Evolutionary conservation across 805 yeast genomes (phyloP).

Genomic region (Dipodascopsis uninucleata): DNA sequence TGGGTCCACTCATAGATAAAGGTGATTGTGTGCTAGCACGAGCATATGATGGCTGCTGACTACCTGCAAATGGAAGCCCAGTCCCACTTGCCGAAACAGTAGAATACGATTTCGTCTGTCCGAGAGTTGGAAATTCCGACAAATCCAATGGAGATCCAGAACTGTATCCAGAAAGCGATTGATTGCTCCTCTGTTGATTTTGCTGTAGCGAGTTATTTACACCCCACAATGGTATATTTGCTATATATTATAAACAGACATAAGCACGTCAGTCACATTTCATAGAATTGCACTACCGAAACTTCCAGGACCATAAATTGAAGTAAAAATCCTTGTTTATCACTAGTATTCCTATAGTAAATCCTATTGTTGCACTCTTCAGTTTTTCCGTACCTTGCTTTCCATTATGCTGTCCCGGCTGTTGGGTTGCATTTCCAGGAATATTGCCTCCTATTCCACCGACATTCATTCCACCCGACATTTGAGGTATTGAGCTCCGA

Average conservation of each 20-base stretch:
- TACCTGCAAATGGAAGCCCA: background rate
- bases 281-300: slow-evolving; percentile 8
- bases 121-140: slow-evolving; percentile 21
- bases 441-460: background rate
- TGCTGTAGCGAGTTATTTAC: slow-evolving; percentile 11
- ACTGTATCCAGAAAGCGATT: background rate
- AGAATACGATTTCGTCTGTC: slow-evolving; percentile 13
- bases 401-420: background rate
- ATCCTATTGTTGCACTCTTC: background rate
- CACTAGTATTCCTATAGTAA: slow-evolving; percentile 2
- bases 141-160: slow-evolving; percentile 13
- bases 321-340: slow-evolving; percentile 5
- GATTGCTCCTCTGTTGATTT: slow-evolving; percentile 3
- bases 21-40: slow-evolving; percentile 24
- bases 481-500: background rate
- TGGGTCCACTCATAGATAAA: slow-evolving; percentile 12
- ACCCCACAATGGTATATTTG: slow-evolving; percentile 23
- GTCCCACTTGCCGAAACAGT: slow-evolving; percentile 7
- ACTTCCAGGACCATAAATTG: slow-evolving; percentile 7
- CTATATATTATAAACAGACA: slow-evolving; percentile 3
- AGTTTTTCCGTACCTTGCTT: background rate
- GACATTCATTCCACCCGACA: slow-evolving; percentile 1
- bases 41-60: slow-evolving; percentile 2
- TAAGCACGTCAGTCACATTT: background rate
- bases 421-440: background rate